Base-by-base conservation (phyloP, 2,329 filamentous ascomycete genomes). In the Hypoxylon sp. region DNA sequence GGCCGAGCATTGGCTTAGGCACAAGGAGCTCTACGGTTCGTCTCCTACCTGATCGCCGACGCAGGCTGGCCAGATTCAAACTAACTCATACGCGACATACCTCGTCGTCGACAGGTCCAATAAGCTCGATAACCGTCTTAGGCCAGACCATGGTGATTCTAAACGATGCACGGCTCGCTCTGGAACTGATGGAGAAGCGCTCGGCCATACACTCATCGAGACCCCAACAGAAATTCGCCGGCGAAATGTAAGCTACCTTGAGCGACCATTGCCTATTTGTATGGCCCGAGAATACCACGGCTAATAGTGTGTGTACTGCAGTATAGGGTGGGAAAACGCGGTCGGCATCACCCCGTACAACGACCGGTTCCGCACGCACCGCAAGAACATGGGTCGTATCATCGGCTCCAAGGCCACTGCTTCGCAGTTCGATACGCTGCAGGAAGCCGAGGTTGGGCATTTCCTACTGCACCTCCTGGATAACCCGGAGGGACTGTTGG, bases 321-420 rank as follows among this genome's bases (percentile, higher is more conserved):
- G 68, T 62, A 55, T 77, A 7, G 81, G 80, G 5, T 81, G 75
- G 77, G 76, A 75, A 6, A 69, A 80, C 17, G 62, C 74, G 0
- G 63, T 81, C 1, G 74, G 74, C 2, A 58, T 79, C 17, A 69
- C 72, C 20, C 71, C 71, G 11, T 79, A 82, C 53, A 76, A 77
- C 8, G 71, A 76, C 13, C 75, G 70, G 5, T 78, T 80, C 19
- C 75, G 75, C 26, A 72, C 72, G 2, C 77, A 82, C 48, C 81
- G 84, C 10, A 85, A 81, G 69, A 76, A 80, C 8, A 76, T 82
- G 41, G 73, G 76, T 24, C 75, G 77, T n/a, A 74, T 80, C 11
- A 73, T 86, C 5, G 83, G 84, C 0, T 79, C 81, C 0, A 80
- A 79, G 34, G 57, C 67, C 0, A 67, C 75, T 0, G 76, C 80